These are phyloP conservation scores for Pharnaceum exiguum DNA, from an alignment of 148 eudicot genomes.

Conservation along the genomic window DNA sequence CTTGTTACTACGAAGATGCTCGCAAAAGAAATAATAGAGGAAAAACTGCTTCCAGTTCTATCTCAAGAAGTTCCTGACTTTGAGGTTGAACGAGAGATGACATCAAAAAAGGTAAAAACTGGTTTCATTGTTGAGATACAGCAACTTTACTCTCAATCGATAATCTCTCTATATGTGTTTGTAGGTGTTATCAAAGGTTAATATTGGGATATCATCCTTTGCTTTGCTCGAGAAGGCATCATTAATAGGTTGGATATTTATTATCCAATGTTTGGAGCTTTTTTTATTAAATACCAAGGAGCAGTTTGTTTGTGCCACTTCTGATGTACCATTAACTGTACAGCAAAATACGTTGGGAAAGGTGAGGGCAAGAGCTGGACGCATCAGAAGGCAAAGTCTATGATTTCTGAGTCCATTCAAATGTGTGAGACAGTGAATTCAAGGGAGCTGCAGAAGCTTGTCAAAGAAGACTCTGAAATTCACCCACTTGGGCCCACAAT, in stretches of 20 bases:
- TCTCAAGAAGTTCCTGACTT: conserved; percentile 49
- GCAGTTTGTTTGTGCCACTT: background rate
- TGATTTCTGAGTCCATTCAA: conserved; percentile 67
- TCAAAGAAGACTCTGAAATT: conserved; percentile 70
- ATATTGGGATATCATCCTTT: conserved; percentile 62
- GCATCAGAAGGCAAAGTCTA: conserved; percentile 64
- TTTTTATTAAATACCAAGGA: background rate
- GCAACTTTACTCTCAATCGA: background rate
- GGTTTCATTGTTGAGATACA: conserved; percentile 12
- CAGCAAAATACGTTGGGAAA: conserved; percentile 81
- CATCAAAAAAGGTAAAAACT: conserved; percentile 48
- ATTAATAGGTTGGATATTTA: conserved; percentile 57
- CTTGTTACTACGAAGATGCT: conserved; percentile 59
- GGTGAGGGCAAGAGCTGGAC: conserved; percentile 77
- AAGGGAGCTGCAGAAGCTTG: conserved; percentile 67
- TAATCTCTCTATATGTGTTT: conserved; percentile 10
- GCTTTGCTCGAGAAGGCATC: conserved; percentile 79
- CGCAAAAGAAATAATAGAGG: conserved; percentile 80
- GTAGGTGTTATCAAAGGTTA: conserved; percentile 72
- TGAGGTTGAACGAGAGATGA: conserved; percentile 52
- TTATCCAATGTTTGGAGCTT: conserved; percentile 1
- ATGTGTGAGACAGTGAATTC: conserved; percentile 64
- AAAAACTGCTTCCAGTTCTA: conserved; percentile 58
- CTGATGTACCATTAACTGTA: conserved; percentile 9
- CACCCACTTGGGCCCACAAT: conserved; percentile 86